These are phyloP conservation scores for Kodamaea neixiangensis DNA, from an alignment of 805 yeast species.

Conservation along the genomic window DNA sequence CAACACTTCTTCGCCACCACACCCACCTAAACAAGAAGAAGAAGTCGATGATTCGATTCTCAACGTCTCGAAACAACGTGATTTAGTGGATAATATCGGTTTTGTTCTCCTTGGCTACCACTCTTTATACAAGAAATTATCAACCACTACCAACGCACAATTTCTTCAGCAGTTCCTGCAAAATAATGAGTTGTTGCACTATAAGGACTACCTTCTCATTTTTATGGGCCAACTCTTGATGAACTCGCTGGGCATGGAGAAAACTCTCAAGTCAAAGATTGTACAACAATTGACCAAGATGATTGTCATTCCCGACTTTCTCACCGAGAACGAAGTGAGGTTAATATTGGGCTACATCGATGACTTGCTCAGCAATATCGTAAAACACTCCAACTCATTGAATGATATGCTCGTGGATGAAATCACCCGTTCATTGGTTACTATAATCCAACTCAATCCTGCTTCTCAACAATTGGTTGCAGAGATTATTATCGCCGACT, in stretches of 20 bases:
- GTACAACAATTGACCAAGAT: slow-evolving; percentile 64
- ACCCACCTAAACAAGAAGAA: slow-evolving; percentile 3
- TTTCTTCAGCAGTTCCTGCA: slow-evolving; percentile 18
- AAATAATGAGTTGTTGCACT: slow-evolving; percentile 41
- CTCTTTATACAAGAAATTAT: slow-evolving; percentile 33
- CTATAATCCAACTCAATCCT: slow-evolving; percentile 32
- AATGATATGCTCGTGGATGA: slow-evolving; percentile 52
- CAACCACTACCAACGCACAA: slow-evolving; percentile 10
- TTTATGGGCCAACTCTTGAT: slow-evolving; percentile 69
- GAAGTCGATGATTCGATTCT: slow-evolving; percentile 30
- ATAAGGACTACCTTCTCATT: slow-evolving; percentile 68
- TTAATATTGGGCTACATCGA: slow-evolving; percentile 65
- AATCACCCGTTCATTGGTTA: slow-evolving; percentile 55
- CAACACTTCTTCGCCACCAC: slow-evolving; percentile 2
- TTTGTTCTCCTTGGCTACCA: slow-evolving; percentile 52
- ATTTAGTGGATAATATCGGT: slow-evolving; percentile 59
- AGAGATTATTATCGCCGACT: slow-evolving; percentile 31
- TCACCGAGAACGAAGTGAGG: slow-evolving; percentile 56
- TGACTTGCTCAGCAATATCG: slow-evolving; percentile 47
- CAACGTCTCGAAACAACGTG: slow-evolving; percentile 59
- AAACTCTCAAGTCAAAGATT: slow-evolving; percentile 66
- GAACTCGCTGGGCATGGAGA: slow-evolving; percentile 66
- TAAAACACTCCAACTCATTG: slow-evolving; percentile 37
- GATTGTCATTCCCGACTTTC: slow-evolving; percentile 48
- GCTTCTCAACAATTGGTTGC: slow-evolving; percentile 44